Base-by-base conservation (phyloP, 345 rosid species). In the Eucalyptus cloeziana region DNA sequence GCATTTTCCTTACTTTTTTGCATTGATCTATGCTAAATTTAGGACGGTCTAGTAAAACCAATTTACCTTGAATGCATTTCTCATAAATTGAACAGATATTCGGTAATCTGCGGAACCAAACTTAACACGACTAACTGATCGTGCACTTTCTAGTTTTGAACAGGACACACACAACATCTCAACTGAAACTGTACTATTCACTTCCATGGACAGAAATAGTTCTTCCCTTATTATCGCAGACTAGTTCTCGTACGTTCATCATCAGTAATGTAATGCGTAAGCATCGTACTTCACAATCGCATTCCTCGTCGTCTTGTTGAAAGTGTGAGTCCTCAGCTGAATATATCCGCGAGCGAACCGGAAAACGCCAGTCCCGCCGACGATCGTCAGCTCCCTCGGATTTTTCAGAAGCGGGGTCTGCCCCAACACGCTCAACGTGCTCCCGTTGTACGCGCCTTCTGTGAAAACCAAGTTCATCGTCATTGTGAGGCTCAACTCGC, bases 301-400 rank as follows among this genome's bases (percentile, higher is more conserved):
- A 86, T 86, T 49, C 40, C 8, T 54, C 43, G 87, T 86, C 14
- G 8, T 30, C 25, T 7, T 11, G 87, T 92, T 91, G 50, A 76
- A 37, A 1, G 56, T 14, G 47, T 80, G 86, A 52, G 93, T 90
- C 85, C 17, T 92, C 8, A 92, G 91, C 54, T 90, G 69, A 12
- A 89, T 91, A 64, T 91, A 90, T 13, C 93, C 93, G 44, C 89
- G 67, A 21, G 89, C 91, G 49, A 92, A 89, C 56, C 92, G 80
- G 90, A 92, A 90, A 67, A 86, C 47, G 64, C 86, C 86, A 7
- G 88, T 92, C 54, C 92, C 93, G 10, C 92, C 92, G 25, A 88
- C 90, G 8, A 92, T 87, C 14, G 93, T 86, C 92, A 90, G 85
- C 89, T 92, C 93, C 37, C 91, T 89, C 4, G 86, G 37, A 13